These are phyloP conservation scores for Sugiyamaella neomexicana DNA, from an alignment of 1,139 yeast genomes.

Conservation along the genomic window DNA sequence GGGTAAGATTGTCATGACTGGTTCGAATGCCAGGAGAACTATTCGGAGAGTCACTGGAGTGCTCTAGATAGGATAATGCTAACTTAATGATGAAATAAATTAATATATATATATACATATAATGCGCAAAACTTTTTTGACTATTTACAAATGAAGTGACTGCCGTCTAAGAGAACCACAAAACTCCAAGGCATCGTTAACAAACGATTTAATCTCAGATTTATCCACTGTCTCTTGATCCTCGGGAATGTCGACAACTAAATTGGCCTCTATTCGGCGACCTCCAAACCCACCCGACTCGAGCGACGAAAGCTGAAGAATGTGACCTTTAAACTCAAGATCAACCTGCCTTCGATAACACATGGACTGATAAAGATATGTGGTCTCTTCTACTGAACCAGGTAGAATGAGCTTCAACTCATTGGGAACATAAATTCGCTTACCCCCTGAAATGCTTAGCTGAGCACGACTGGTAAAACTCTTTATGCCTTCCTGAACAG, in stretches of 20 bases:
- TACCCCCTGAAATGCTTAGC: slow-evolving; percentile 46
- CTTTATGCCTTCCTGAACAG: slow-evolving; percentile 33
- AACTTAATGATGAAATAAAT: slow-evolving; percentile 1
- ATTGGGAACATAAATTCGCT: slow-evolving; percentile 44
- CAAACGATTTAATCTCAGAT: slow-evolving; percentile 24
- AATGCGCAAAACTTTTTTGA: background rate
- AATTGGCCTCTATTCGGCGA: slow-evolving; percentile 48
- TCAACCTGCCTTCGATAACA: slow-evolving; percentile 50
- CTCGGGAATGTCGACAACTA: slow-evolving; percentile 44
- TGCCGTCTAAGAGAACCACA: slow-evolving; percentile 14
- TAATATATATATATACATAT: background rate
- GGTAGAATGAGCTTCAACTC: slow-evolving; percentile 44
- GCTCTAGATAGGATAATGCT: background rate
- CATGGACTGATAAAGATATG: slow-evolving; percentile 49
- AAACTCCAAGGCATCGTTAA: slow-evolving; percentile 24
- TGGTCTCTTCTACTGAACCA: slow-evolving; percentile 38
- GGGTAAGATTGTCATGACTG: slow-evolving; percentile 67
- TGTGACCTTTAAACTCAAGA: slow-evolving; percentile 41
- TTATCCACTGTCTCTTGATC: slow-evolving; percentile 11
- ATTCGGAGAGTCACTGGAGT: slow-evolving; percentile 48
- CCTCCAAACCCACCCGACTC: slow-evolving; percentile 64
- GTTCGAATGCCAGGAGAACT: slow-evolving; percentile 71
- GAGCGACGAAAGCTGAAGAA: slow-evolving; percentile 50
- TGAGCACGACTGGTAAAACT: slow-evolving; percentile 45
- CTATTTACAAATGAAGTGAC: slow-evolving; percentile 16